A percentile compares a stretch with the other conserved stretches of the same genome.
Evolutionary conservation across 768 basidiomycete species (phyloP).

Genomic region (Leucosporidium yakuticum): DNA sequence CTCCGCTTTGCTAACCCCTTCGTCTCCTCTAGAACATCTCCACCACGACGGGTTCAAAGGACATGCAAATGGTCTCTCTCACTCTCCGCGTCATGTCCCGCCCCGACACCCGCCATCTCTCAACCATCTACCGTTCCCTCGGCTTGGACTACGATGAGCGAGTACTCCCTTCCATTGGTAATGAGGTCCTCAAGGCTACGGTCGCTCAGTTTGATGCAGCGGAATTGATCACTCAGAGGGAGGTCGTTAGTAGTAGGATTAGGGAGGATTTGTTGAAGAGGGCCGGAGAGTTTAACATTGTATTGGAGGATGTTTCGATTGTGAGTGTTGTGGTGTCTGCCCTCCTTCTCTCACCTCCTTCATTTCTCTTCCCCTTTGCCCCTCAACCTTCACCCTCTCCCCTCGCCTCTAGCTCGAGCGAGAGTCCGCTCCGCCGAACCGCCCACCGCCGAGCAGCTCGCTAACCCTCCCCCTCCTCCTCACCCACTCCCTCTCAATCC

Average conservation of each 20-base stretch:
- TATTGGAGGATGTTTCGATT: conserved; percentile 94
- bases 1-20: not conserved
- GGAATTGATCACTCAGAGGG: conserved; percentile 92
- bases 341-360: conserved; percentile 51
- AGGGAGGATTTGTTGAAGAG: conserved; percentile 84
- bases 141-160: conserved; percentile 97
- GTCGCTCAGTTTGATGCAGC: conserved; percentile 98
- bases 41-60: conserved; percentile 94
- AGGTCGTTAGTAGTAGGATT: conserved; percentile 91
- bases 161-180: conserved; percentile 92
- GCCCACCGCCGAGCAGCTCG: not conserved
- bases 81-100: conserved; percentile 92
- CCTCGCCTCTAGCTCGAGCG: not conserved
- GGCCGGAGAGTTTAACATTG: conserved; percentile 92
- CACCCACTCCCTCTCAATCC: not conserved
- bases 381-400: not conserved
- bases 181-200: conserved; percentile 95
- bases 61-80: conserved; percentile 96
- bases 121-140: conserved; percentile 90
- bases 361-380: not conserved
- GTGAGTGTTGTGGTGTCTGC: conserved; percentile 38
- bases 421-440: too few relatives aligned
- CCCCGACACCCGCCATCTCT: conserved; percentile 77
- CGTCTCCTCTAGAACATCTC: conserved; percentile 69
- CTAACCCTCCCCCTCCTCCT: not conserved